Evolutionary conservation across 805 yeast genomes (phyloP), one percentile per base, ranked within the genome.

Genomic region (Yarrowia divulgata): DNA sequence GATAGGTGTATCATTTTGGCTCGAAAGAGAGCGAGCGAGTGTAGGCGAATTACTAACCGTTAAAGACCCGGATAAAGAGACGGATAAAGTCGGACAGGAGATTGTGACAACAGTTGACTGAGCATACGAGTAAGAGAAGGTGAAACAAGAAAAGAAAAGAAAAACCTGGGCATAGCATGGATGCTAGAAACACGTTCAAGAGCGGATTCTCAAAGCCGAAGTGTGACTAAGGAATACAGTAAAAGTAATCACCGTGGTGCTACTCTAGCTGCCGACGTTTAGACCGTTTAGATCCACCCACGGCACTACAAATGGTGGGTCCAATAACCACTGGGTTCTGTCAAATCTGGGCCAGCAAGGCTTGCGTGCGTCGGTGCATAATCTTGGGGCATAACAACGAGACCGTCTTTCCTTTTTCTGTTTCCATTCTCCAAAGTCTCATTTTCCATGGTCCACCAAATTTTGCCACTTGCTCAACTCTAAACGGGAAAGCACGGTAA

Each of bases 381-480:
- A 54, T 54, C 60, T 39, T 39, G 45, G 42, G 57, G 29, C 29
- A 52, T n/a, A 23, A 50, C 54, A 46, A 46, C 18, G 9, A 29
- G 29, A 23, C 29, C 29, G 29, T 23, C 29, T 23, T 23, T 23
- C 29, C 29, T 23, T 23, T 23, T 23, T 23, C 29, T 4, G 29
- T 23, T 23, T 23, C 29, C 29, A 23, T 23, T 23, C 29, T 23
- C 29, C 29, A 23, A 23, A 13, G 12, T 14, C n/a, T 34, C n/a
- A 23, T 23, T 12, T 13, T 37, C 5, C 42, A 9, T 18, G 32
- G 29, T 18, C n/a, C 23, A 16, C 42, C 35, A 35, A 35, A 12
- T 18, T 54, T 54, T 23, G 60, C 60, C 45, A 39, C 60, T 48
- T 37, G 45, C 19, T 12, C 29, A 54, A 54, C 60, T 37, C 10